These are phyloP conservation scores for Diaporthe citriasiana DNA, from an alignment of 2,329 filamentous ascomycete genomes.

Conservation along the genomic window DNA sequence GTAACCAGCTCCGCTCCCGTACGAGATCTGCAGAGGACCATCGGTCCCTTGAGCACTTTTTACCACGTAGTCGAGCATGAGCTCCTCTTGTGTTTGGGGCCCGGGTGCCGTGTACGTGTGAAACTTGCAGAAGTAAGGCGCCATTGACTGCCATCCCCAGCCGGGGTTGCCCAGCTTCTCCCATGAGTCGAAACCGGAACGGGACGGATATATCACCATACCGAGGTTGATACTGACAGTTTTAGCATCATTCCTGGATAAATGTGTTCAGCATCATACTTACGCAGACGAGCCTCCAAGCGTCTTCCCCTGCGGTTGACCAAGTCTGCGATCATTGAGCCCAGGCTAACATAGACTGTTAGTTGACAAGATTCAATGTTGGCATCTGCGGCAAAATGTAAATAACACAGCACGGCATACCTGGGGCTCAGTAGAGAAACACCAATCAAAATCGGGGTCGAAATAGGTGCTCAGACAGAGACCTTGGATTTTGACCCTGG, in stretches of 20 bases:
- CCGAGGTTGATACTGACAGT: constrained; percentile 46
- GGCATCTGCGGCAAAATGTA: too few relatives aligned
- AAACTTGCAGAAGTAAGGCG: constrained; percentile 54
- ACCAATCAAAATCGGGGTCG: constrained; percentile 58
- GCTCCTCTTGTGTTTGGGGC: constrained; percentile 47
- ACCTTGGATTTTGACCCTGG: constrained; percentile 55
- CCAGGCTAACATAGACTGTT: not conserved
- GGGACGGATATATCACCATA: constrained; percentile 48
- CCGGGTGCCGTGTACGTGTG: constrained; percentile 49
- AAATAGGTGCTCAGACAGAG: constrained; percentile 51
- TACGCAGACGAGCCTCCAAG: constrained; percentile 36
- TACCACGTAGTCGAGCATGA: constrained; percentile 51
- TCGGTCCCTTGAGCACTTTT: constrained; percentile 46
- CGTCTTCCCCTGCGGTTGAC: constrained; percentile 29
- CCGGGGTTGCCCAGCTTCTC: constrained; percentile 47
- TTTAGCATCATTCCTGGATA: not conserved
- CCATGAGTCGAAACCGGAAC: constrained; percentile 49
- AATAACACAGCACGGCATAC: constrained; percentile 36
- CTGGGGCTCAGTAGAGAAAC: constrained; percentile 54
- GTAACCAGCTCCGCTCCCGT: constrained; percentile 50
- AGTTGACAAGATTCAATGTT: not conserved
- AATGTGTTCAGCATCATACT: not conserved
- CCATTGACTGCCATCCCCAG: constrained; percentile 48
- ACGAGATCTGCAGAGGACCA: constrained; percentile 56
- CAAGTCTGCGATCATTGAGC: constrained; percentile 28